Evolutionary conservation across 164 flowering plant genomes (phyloP).

Genomic region (Hamamelis virginiana): DNA sequence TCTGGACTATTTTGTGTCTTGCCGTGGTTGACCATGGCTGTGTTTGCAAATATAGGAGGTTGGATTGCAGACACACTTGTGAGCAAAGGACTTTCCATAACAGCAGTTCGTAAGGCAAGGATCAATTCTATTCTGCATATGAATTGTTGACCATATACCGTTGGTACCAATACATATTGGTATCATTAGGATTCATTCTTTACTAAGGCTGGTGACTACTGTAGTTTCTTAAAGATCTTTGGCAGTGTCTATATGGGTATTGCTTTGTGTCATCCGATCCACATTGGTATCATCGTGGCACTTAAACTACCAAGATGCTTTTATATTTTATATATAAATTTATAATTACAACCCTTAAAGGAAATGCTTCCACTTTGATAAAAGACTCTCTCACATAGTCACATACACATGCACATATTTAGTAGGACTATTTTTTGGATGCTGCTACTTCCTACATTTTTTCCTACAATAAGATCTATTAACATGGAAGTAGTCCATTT

Average conservation of each 20-base stretch:
- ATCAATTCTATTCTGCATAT: background rate
- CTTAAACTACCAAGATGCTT: background rate
- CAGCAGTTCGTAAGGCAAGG: constrained; percentile 90
- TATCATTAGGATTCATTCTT: too few relatives aligned
- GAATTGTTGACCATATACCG: too few relatives aligned
- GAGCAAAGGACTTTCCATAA: constrained; percentile 88
- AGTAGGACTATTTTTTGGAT: too few relatives aligned
- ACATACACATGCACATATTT: background rate
- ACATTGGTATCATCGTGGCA: too few relatives aligned
- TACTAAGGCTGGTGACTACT: too few relatives aligned
- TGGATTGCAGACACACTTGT: constrained; percentile 98
- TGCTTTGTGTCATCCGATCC: too few relatives aligned
- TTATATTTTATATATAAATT: background rate
- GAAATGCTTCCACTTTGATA: background rate
- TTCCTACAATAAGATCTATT: too few relatives aligned
- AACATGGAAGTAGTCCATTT: background rate
- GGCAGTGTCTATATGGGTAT: background rate
- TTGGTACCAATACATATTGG: too few relatives aligned
- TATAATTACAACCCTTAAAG: background rate
- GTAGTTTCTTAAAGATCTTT: background rate
- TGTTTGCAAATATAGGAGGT: constrained; percentile 96
- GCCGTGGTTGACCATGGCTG: constrained; percentile 99
- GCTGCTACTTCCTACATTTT: too few relatives aligned
- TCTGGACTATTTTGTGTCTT: constrained; percentile 91
- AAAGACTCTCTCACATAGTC: background rate